phyloP scores from a whole-genome alignment of 2,329 filamentous ascomycete species.

The Diaporthe velutina region DNA sequence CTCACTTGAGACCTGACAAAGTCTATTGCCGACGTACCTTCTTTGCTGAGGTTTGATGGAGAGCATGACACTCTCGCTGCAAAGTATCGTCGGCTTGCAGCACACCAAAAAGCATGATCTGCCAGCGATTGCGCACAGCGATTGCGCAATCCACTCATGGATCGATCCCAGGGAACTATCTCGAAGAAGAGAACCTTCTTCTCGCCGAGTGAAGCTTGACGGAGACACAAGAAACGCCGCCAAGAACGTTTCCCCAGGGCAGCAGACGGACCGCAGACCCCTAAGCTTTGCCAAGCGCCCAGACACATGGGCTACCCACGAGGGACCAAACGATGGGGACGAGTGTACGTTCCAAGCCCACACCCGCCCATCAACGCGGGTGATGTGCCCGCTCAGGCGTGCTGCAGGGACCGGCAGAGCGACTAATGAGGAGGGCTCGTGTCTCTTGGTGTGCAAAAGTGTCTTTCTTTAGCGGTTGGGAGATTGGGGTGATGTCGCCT shows the following conservation, averaged over 20 bases:
- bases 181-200: not conserved
- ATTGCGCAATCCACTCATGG: not conserved
- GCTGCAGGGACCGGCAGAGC: constrained; percentile 10
- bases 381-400: constrained; percentile 15
- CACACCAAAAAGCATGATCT: not conserved
- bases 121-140: not conserved
- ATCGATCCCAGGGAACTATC: not conserved
- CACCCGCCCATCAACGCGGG: not conserved
- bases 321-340: constrained; percentile 28
- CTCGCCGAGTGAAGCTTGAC: constrained; percentile 24
- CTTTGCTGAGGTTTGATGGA: not conserved
- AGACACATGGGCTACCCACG: constrained; percentile 38
- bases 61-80: not conserved
- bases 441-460: not conserved
- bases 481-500: not conserved
- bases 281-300: constrained; percentile 54
- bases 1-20: constrained; percentile 16
- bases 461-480: not conserved
- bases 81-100: not conserved
- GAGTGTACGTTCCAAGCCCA: constrained; percentile 15
- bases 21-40: constrained; percentile 1
- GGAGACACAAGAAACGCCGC: constrained; percentile 15
- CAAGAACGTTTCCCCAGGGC: constrained; percentile 44
- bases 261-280: constrained; percentile 33
- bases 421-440: not conserved